Evolutionary conservation across 2,329 filamentous ascomycete species (phyloP).

Genomic region (Claviceps spartinae): DNA sequence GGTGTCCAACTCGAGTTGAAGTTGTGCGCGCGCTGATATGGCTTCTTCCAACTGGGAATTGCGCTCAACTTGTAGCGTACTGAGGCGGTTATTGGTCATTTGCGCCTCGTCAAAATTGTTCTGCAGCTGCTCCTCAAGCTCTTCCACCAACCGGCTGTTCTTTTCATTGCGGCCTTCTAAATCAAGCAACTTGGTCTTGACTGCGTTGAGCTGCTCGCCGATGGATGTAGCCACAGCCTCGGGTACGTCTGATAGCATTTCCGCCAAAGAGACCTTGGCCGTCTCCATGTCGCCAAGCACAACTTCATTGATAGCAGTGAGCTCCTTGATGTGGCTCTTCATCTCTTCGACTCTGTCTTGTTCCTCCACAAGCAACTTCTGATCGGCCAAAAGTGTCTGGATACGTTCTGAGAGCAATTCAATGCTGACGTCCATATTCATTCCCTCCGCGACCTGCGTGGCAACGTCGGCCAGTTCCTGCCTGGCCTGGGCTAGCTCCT

Average conservation of each 20-base stretch:
- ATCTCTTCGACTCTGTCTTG: constrained; percentile 46
- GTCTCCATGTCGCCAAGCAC: constrained; percentile 49
- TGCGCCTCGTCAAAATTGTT: constrained; percentile 92
- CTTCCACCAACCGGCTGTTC: constrained; percentile 81
- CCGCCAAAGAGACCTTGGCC: constrained; percentile 39
- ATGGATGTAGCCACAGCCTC: constrained; percentile 31
- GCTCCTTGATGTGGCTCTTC: constrained; percentile 38
- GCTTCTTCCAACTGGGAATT: constrained; percentile 67
- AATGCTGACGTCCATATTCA: constrained; percentile 51
- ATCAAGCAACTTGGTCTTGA: constrained; percentile 53
- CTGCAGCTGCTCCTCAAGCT: constrained; percentile 92
- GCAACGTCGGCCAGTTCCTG: constrained; percentile 53
- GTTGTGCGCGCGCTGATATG: constrained; percentile 45
- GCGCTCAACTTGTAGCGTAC: constrained; percentile 63
- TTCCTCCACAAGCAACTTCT: constrained; percentile 45
- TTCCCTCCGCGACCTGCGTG: constrained; percentile 45
- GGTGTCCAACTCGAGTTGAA: constrained; percentile 56
- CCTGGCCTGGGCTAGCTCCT: constrained; percentile 50
- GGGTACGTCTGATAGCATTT: constrained; percentile 38
- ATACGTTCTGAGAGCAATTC: constrained; percentile 53
- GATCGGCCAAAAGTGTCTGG: constrained; percentile 39
- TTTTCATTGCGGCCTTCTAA: constrained; percentile 66
- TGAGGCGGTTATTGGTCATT: constrained; percentile 70
- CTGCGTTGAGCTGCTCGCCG: constrained; percentile 41
- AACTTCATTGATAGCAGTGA: constrained; percentile 43